Percentiles rank a stretch among this genome's conserved stretches.
Conservation (phyloP, 805 yeast species). For the Helenozyma baotianmanensis region DNA sequence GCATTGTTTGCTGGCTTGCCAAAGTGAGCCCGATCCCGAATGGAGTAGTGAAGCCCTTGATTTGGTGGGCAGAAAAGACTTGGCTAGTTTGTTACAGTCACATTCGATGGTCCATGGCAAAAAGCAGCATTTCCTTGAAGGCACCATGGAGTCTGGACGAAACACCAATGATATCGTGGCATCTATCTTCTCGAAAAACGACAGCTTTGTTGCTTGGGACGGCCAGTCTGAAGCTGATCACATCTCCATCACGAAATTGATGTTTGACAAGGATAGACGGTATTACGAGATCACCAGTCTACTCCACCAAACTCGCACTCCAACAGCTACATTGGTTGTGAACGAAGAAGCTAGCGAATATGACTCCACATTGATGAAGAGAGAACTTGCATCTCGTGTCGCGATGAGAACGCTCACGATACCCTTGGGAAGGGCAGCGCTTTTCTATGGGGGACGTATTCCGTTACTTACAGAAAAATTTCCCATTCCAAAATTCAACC, state of each 20-base stretch:
- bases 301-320: conserved; percentile 66
- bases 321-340: conserved; percentile 42
- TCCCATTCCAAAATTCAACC: conserved; percentile 71
- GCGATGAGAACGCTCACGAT: conserved; percentile 70
- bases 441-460: conserved; percentile 59
- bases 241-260: conserved; percentile 59
- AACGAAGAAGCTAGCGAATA: conserved; percentile 48
- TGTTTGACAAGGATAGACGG: conserved; percentile 75
- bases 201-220: conserved; percentile 58
- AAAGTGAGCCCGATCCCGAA: conserved; percentile 45
- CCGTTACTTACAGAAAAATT: conserved; percentile 85
- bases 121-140: conserved; percentile 1
- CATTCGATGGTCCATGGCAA: conserved; percentile 5
- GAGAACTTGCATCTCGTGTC: conserved; percentile 54
- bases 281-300: conserved; percentile 71
- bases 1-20: conserved; percentile 53
- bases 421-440: conserved; percentile 75
- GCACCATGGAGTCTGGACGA: conserved; percentile 1
- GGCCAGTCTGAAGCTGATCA: conserved; percentile 67
- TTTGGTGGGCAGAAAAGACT: conserved; percentile 65
- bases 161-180: conserved; percentile 41
- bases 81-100: conserved; percentile 31
- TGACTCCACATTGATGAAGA: conserved; percentile 50
- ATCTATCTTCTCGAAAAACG: conserved; percentile 35
- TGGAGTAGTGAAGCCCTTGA: conserved; percentile 47